Base-by-base conservation (phyloP, 805 yeast genomes). In the Barnettozyma vustinii region DNA sequence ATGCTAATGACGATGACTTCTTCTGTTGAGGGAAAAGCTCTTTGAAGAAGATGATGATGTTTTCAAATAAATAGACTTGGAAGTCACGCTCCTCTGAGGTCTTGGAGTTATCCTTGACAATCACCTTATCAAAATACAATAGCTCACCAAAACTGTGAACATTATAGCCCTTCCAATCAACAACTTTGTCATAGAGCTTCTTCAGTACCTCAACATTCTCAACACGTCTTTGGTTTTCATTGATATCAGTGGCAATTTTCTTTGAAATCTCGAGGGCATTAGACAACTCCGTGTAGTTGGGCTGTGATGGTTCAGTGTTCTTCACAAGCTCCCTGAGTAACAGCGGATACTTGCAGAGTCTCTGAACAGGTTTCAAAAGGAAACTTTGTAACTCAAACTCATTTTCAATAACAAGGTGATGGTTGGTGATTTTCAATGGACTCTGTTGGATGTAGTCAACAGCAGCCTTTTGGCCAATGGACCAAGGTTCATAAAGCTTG, bases 311-410 rank as follows among this genome's bases (percentile, higher is more conserved):
- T 35, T 81, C 84, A 10, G 89, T 78, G 44, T 73, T 64, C 62
- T 88, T 89, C 45, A 87, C 64, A 46, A 94, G 72, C 61, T 88
- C 94, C 58, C 78, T 81, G 46, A 94, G 68, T 44, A 94, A 72
- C 45, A 94, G 69, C 2, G 98, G 99, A 66, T 94, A 94, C 64
- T 91, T 88, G 74, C 97, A 88, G n/a, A 94, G 75, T 54, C 99
- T 78, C 71, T 94, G 99, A 36, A 94, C 88, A 0, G 99, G 99
- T 65, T 92, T 94, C 57, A 94, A 80, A 39, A 94, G 74, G 66
- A 87, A 87, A 45, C 92, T 83, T 63, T 87, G 98, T 47, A 94
- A 73, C 65, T 92, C 99, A 62, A 90, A 83, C 40, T 88, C 85
- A 25, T 94, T 92, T 55, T 83, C 92, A 51, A 91, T 80, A 37